Conservation (phyloP, 345 rosid species). For the Xanthoceras sorbifolium region DNA sequence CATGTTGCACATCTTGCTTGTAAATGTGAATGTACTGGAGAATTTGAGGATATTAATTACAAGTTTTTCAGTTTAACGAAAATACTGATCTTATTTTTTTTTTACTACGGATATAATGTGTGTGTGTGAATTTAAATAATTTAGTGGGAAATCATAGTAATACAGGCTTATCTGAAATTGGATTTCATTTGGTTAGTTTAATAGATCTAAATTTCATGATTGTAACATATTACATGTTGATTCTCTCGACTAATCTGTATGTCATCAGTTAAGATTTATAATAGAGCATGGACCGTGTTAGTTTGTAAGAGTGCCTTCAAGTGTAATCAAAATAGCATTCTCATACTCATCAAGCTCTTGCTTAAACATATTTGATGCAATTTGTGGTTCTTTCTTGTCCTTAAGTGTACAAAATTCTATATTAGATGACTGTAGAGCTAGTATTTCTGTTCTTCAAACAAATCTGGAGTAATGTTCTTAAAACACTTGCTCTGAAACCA, state of each 20-base stretch:
- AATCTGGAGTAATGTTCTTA: neutral
- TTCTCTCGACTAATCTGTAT: neutral
- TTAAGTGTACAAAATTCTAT: neutral
- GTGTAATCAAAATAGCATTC: neutral
- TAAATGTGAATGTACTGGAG: neutral
- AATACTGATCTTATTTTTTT: neutral
- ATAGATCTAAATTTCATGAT: neutral
- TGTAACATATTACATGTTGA: neutral
- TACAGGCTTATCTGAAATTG: neutral
- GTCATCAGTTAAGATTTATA: neutral
- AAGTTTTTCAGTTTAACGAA: neutral
- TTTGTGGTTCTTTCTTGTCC: neutral
- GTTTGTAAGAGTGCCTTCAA: neutral
- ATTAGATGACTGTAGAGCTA: neutral
- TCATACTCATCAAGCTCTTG: neutral
- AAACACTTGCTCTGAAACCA: neutral
- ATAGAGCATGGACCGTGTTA: neutral
- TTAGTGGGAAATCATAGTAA: neutral
- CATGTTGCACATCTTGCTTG: neutral
- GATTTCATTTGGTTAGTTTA: neutral
- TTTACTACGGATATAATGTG: neutral
- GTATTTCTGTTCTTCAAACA: neutral
- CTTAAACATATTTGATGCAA: constrained; percentile 2
- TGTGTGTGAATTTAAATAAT: neutral
- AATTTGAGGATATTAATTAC: neutral